Conservation (phyloP, 495 filamentous ascomycete species). For the Hyaloscypha finlandica region DNA sequence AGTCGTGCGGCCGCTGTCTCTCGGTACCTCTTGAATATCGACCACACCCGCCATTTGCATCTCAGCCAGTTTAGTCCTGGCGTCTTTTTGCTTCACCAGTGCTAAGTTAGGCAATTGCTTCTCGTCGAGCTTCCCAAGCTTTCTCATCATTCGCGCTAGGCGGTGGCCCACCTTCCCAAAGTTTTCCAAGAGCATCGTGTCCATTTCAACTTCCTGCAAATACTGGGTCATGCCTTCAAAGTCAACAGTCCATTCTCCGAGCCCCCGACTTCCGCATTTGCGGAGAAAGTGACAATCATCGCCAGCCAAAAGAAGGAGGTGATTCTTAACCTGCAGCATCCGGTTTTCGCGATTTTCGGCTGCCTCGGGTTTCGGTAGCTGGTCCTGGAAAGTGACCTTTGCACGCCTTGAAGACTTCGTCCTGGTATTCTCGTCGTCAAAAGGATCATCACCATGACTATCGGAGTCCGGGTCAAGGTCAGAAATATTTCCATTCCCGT, state of each 20-base stretch:
- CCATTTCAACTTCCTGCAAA: constrained; percentile 73
- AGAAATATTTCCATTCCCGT: constrained; percentile 18
- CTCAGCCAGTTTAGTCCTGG: constrained; percentile 75
- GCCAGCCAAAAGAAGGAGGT: constrained; percentile 74
- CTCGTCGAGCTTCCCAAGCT: constrained; percentile 89
- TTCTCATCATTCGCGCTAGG: constrained; percentile 76
- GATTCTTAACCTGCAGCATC: constrained; percentile 64
- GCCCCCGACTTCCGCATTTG: constrained; percentile 54
- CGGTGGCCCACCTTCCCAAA: constrained; percentile 77
- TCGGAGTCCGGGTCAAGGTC: constrained; percentile 36
- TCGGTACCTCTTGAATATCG: constrained; percentile 89
- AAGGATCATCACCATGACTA: constrained; percentile 36
- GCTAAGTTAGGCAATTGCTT: constrained; percentile 74
- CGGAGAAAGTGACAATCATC: constrained; percentile 69
- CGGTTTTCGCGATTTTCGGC: constrained; percentile 39
- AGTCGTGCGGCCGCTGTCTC: constrained; percentile 73
- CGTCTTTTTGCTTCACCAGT: constrained; percentile 75
- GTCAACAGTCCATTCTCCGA: constrained; percentile 77
- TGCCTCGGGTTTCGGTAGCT: constrained; percentile 26
- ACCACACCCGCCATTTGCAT: constrained; percentile 84
- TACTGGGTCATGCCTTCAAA: constrained; percentile 68
- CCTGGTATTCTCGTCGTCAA: constrained; percentile 4
- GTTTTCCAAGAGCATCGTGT: constrained; percentile 71
- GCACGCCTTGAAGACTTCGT: constrained; percentile 25
- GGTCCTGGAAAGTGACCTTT: constrained; percentile 33